Evolutionary conservation across 345 rosid species (phyloP).

Genomic region (Gossypium herbaceum): DNA sequence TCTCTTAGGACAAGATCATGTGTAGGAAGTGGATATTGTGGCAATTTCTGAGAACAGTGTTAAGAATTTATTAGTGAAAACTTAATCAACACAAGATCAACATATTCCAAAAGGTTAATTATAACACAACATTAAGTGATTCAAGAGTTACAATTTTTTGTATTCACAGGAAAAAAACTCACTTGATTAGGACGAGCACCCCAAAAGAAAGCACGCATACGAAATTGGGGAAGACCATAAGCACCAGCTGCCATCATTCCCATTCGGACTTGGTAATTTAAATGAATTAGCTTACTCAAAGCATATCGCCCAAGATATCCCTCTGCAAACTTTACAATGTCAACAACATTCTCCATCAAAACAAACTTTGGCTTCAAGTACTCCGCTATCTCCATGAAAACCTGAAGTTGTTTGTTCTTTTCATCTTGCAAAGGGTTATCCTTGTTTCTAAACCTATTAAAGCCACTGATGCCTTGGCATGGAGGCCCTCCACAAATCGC

Average conservation of each 20-base stretch:
- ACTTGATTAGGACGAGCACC: slow-evolving; percentile 66
- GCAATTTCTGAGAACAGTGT: slow-evolving; percentile 41
- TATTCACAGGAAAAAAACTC: not conserved
- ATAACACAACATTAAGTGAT: no score
- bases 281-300: slow-evolving; percentile 51
- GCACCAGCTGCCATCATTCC: slow-evolving; percentile 92
- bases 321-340: slow-evolving; percentile 48
- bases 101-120: no score
- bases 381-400: slow-evolving; percentile 66
- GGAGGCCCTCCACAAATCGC: slow-evolving; percentile 92
- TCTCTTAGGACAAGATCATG: slow-evolving; percentile 67
- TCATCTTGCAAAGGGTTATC: slow-evolving; percentile 49
- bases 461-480: slow-evolving; percentile 83
- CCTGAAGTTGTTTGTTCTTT: slow-evolving; percentile 57
- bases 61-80: no score
- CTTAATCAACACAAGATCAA: no score
- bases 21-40: slow-evolving; percentile 75
- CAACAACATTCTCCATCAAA: slow-evolving; percentile 83
- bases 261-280: slow-evolving; percentile 66
- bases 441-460: slow-evolving; percentile 54
- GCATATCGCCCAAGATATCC: slow-evolving; percentile 69
- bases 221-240: slow-evolving; percentile 80
- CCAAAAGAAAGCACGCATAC: slow-evolving; percentile 73
- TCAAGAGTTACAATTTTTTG: not conserved
- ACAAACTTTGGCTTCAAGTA: slow-evolving; percentile 61